Percentiles rank a stretch among this genome's conserved stretches.
These are phyloP conservation scores for Dicorynia guianensis DNA, from an alignment of 306 rosid genomes.

Conservation along the genomic window DNA sequence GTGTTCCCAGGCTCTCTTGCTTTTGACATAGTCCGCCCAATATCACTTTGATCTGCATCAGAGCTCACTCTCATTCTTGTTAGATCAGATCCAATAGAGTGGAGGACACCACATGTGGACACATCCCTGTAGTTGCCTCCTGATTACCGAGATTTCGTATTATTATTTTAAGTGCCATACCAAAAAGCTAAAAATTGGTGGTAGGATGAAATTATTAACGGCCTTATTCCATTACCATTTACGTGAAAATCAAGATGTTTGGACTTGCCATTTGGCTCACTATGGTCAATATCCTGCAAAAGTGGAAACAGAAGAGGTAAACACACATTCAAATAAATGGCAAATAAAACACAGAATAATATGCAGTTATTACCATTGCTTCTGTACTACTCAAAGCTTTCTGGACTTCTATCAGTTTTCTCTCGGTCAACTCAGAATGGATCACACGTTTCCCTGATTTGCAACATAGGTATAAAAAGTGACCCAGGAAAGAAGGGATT, in stretches of 20 bases:
- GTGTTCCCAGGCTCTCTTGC: conserved; percentile 66
- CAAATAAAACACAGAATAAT: neutral
- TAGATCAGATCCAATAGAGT: conserved; percentile 89
- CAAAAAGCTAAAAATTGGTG: neutral
- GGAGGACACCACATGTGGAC: conserved; percentile 89
- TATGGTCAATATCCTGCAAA: conserved; percentile 66
- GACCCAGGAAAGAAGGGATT: neutral
- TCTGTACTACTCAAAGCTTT: conserved; percentile 60
- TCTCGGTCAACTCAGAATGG: conserved; percentile 74
- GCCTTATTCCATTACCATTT: conserved; percentile 51
- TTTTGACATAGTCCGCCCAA: conserved; percentile 59
- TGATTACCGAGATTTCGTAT: conserved; percentile 43
- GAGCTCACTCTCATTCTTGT: conserved; percentile 88
- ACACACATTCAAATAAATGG: conserved; percentile 17
- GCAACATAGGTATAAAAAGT: neutral
- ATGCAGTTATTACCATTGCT: conserved; percentile 62
- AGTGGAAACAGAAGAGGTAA: neutral
- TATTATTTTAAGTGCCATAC: conserved; percentile 3
- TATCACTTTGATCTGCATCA: conserved; percentile 49
- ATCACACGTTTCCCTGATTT: conserved; percentile 85
- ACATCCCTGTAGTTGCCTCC: conserved; percentile 61
- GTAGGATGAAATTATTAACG: conserved; percentile 1
- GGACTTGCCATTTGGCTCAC: conserved; percentile 60
- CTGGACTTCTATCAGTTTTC: conserved; percentile 73
- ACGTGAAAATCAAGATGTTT: conserved; percentile 32